These are phyloP conservation scores for Fusarium neocosmosporiellum DNA, from an alignment of 2,329 filamentous ascomycete species.

Conservation along the genomic window DNA sequence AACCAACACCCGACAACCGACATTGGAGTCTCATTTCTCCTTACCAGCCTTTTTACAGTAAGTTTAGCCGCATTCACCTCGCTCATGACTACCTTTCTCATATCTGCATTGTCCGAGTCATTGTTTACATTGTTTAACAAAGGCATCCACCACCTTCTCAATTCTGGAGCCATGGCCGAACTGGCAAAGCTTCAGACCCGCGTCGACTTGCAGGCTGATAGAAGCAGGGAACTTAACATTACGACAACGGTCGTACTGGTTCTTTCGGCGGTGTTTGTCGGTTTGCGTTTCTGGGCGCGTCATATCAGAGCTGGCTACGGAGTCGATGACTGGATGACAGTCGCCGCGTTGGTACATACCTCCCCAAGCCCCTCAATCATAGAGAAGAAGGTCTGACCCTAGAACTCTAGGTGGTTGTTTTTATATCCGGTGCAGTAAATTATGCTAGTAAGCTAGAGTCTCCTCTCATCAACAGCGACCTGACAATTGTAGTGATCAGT, in stretches of 20 bases:
- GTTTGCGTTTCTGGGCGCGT: slow-evolving; percentile 20
- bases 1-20: not conserved
- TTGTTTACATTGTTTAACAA: not conserved
- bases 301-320: slow-evolving; percentile 14
- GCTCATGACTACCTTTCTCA: not conserved
- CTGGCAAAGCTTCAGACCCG: not conserved
- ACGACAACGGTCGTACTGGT: slow-evolving; percentile 20
- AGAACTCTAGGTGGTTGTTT: slow-evolving; percentile 12
- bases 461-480: rapidly evolving
- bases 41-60: not conserved
- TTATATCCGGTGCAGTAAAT: slow-evolving; percentile 21
- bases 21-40: not conserved
- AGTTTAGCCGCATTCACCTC: not conserved
- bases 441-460: slow-evolving; percentile 17
- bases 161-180: not conserved
- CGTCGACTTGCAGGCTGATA: slow-evolving; percentile 1
- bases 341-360: slow-evolving; percentile 18
- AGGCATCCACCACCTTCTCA: not conserved
- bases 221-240: slow-evolving; percentile 10
- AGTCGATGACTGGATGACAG: slow-evolving; percentile 21
- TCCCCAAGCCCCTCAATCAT: not conserved
- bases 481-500: slow-evolving; percentile 18
- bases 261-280: slow-evolving; percentile 11
- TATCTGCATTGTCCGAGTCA: not conserved
- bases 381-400: not conserved